Evolutionary conservation across 2,329 filamentous ascomycete species (phyloP).

Genomic region (Fusarium mundagurra): DNA sequence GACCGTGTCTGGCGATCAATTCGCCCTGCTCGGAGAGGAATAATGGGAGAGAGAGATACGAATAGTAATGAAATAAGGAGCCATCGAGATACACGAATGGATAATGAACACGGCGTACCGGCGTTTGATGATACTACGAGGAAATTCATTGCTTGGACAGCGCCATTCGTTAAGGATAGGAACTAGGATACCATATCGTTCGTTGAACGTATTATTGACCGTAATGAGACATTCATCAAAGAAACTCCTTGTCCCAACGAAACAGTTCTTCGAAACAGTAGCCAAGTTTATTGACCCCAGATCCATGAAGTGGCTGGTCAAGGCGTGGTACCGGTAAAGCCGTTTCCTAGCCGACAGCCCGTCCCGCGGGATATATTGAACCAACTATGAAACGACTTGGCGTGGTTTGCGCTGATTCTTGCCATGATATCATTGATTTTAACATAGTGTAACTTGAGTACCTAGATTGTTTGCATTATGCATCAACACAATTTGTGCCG

Average conservation of each 20-base stretch:
- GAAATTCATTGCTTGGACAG: background rate
- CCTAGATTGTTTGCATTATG: background rate
- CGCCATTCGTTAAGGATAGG: conserved; percentile 20
- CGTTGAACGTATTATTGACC: background rate
- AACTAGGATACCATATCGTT: conserved; percentile 22
- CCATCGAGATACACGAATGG: background rate
- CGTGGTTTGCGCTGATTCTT: background rate
- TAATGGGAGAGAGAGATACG: background rate
- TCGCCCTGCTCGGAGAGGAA: conserved; percentile 41
- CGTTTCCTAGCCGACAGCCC: conserved; percentile 36
- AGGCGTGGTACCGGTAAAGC: conserved; percentile 15
- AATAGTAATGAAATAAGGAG: background rate
- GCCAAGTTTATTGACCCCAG: background rate
- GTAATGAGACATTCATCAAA: background rate
- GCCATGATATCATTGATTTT: background rate
- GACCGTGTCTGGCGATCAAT: conserved; percentile 46
- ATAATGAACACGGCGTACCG: conserved; percentile 7
- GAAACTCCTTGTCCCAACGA: background rate
- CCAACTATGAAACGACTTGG: background rate
- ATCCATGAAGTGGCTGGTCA: conserved; percentile 6
- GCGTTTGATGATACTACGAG: conserved; percentile 2
- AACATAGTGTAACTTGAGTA: background rate
- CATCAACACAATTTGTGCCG: background rate
- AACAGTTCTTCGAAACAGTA: background rate
- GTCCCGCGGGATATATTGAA: conserved; percentile 20